These are phyloP conservation scores for Lactifluus piperatus DNA, from an alignment of 768 basidiomycete species.

Conservation along the genomic window DNA sequence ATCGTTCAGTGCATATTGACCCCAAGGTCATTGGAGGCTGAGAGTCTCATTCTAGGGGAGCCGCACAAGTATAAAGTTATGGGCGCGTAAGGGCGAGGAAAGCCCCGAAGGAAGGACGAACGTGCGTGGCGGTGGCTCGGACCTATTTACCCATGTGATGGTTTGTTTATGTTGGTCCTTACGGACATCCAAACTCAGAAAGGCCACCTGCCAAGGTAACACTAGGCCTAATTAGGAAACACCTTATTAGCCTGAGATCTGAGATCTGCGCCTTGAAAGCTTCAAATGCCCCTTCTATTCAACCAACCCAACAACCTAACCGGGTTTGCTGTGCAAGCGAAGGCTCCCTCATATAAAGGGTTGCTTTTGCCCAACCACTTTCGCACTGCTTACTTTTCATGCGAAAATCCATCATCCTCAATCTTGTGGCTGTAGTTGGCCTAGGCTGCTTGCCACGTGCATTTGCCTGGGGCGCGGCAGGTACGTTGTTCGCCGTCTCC, in stretches of 20 bases:
- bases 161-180: no score
- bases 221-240: neutral
- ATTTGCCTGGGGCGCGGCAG: conserved; percentile 12
- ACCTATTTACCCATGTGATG: no score
- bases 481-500: neutral
- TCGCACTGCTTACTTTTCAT: neutral
- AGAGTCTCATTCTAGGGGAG: no score
- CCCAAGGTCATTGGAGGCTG: neutral
- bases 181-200: neutral
- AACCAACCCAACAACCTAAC: no score
- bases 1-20: no score
- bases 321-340: neutral
- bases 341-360: neutral
- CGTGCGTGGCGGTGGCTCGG: neutral
- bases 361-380: neutral
- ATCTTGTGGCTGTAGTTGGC: neutral
- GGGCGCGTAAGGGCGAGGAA: neutral
- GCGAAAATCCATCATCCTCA: neutral
- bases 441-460: neutral
- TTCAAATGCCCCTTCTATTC: no score
- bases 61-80: neutral
- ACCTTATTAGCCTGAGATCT: no score
- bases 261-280: no score
- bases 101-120: neutral
- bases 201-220: neutral